A percentile compares a stretch with the other conserved stretches of the same genome.
Conservation (phyloP, 805 yeast genomes). For the Ogataea allantospora region DNA sequence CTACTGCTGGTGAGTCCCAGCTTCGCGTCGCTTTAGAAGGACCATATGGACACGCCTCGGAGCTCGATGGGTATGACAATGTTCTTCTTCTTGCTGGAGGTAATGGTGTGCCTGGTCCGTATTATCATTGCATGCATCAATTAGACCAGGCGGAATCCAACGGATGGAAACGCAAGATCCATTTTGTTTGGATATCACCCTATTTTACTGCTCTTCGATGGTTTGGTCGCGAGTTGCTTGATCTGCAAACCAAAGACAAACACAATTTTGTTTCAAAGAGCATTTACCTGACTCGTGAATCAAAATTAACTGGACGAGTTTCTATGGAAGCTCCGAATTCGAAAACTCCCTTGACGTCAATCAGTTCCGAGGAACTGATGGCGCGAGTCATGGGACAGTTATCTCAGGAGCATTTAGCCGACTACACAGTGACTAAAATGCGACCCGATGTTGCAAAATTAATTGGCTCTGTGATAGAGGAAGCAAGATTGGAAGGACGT, state of each 20-base stretch:
- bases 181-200: constrained; percentile 48
- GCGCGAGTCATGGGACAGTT: constrained; percentile 34
- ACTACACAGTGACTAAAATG: constrained; percentile 31
- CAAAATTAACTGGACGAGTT: neutral
- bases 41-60: constrained; percentile 48
- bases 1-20: constrained; percentile 16
- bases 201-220: constrained; percentile 39
- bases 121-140: constrained; percentile 41
- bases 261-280: constrained; percentile 16
- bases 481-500: constrained; percentile 14
- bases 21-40: constrained; percentile 47
- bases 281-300: constrained; percentile 26
- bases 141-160: constrained; percentile 10
- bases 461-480: constrained; percentile 25
- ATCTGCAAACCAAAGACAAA: constrained; percentile 18
- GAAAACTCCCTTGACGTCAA: constrained; percentile 7
- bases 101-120: constrained; percentile 55
- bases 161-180: constrained; percentile 23
- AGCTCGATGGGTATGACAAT: constrained; percentile 40
- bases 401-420: constrained; percentile 32
- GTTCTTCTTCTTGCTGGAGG: constrained; percentile 55
- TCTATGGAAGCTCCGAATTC: neutral
- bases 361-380: constrained; percentile 8
- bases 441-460: constrained; percentile 17
- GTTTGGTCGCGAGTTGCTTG: constrained; percentile 43